phyloP scores from a whole-genome alignment of 139 green algal species.

The Ulvella scutata region DNA sequence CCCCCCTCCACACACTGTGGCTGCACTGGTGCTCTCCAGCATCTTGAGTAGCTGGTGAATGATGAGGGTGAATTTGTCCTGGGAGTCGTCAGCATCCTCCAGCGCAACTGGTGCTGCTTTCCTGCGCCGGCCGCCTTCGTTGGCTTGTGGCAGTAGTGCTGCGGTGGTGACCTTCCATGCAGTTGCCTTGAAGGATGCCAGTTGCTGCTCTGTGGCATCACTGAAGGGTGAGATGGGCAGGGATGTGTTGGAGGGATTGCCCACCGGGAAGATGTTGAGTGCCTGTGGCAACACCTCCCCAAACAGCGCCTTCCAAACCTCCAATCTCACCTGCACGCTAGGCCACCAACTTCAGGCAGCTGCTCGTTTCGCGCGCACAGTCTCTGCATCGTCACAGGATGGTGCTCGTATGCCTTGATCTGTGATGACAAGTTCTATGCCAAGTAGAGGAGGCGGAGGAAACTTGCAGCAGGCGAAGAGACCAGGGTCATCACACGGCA shows the following conservation, averaged over 20 bases:
- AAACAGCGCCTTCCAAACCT: conserved; percentile 1
- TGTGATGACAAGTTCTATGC: too few relatives aligned
- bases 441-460: too few relatives aligned
- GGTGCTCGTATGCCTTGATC: too few relatives aligned
- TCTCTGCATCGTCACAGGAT: too few relatives aligned
- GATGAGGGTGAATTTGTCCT: background rate
- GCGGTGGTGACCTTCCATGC: background rate
- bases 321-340: background rate
- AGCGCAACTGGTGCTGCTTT: background rate
- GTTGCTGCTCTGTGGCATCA: background rate
- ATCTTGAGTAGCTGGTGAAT: background rate
- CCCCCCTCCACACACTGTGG: background rate
- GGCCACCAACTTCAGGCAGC: too few relatives aligned
- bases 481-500: background rate
- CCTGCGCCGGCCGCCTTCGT: background rate
- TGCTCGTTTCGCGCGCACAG: too few relatives aligned
- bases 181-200: background rate
- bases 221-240: background rate
- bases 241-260: background rate
- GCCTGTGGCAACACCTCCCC: background rate
- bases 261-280: background rate
- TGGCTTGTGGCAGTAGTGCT: background rate
- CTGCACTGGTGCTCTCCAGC: background rate
- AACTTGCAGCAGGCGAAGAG: background rate
- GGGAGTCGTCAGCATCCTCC: background rate